phyloP scores from a whole-genome alignment of 495 filamentous ascomycete species.

The Tirmania nivea region DNA sequence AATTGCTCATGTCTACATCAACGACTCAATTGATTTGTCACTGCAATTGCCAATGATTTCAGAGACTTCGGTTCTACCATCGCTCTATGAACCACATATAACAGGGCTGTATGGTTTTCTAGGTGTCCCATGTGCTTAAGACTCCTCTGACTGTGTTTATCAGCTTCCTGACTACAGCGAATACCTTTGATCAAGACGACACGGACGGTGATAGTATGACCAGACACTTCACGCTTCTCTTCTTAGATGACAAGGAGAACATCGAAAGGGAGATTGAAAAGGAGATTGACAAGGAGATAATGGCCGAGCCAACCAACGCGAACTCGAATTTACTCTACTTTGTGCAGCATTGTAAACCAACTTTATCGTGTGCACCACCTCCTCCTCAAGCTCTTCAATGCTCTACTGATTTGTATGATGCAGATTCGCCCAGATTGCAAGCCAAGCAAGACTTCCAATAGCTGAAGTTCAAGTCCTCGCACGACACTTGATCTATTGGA shows the following conservation, averaged over 20 bases:
- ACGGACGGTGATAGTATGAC: slow-evolving; percentile 35
- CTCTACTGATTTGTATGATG: slow-evolving; percentile 1
- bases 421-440: slow-evolving; percentile 55
- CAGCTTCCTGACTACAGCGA: slow-evolving; percentile 45
- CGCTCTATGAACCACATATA: slow-evolving; percentile 39
- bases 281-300: slow-evolving; percentile 25
- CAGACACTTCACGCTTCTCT: slow-evolving; percentile 66
- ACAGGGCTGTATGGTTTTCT: slow-evolving; percentile 42
- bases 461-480: slow-evolving; percentile 64
- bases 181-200: slow-evolving; percentile 41
- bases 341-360: slow-evolving; percentile 62
- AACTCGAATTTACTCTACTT: slow-evolving; percentile 58
- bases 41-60: slow-evolving; percentile 69
- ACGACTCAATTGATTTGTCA: slow-evolving; percentile 41
- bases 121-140: neutral
- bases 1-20: slow-evolving; percentile 51
- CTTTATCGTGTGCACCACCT: slow-evolving; percentile 37
- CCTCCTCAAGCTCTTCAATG: neutral
- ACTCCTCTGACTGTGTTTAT: neutral
- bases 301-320: slow-evolving; percentile 47
- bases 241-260: slow-evolving; percentile 63
- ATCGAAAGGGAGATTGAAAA: slow-evolving; percentile 41
- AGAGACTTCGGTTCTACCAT: slow-evolving; percentile 50
- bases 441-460: slow-evolving; percentile 47
- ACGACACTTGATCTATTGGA: slow-evolving; percentile 85